Base-by-base conservation (phyloP, 768 basidiomycete species). In the Mycena olivaceomarginata region DNA sequence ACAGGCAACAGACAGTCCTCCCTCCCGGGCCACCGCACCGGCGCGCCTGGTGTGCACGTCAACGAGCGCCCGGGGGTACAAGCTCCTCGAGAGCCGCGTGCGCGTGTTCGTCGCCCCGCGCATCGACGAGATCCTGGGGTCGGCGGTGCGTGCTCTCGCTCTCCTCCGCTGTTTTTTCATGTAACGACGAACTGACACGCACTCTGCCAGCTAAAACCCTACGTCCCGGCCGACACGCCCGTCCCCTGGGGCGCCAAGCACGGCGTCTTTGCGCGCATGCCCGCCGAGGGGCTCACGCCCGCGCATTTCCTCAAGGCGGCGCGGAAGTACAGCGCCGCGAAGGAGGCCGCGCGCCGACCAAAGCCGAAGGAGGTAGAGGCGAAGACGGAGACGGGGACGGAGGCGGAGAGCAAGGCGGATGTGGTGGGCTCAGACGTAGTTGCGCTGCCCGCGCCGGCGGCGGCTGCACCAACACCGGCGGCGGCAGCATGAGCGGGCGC, bases 11-110 rank as follows among this genome's bases (percentile, higher is more conserved):
- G 97, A 51, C 96, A 97, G 83, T 94, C 97, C 0, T 90, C 88
- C 74, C 92, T 97, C 40, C 96, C 96, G 10, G 96, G 96, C 77
- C 93, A 91, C 82, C 92, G 97, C 60, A 98, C 96, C 0, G 97
- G 96, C 75, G 95, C 97, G 37, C 96, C 96, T 22, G 96, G 97
- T 84, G 92, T 94, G 83, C 95, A 97, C 85, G 93, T 96, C 66
- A 86, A 90, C 56, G 95, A 96, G 56, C 93, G 93, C 81, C 89
- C 94, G 56, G 96, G 96, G 97, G 83, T 97, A 97, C 85, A 89
- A 94, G 70, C 87, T 98, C 18, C 80, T 96, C 71, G 95, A 98
- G 82, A 93, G 94, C 83, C 90, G 94, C 87, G 96, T 98, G 65
- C 90, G 96, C 81, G 91, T 96, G 66, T 97, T 94, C 77, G 92